Base-by-base conservation (phyloP, 2,329 filamentous ascomycete genomes). In the Hypoxylon sp. region DNA sequence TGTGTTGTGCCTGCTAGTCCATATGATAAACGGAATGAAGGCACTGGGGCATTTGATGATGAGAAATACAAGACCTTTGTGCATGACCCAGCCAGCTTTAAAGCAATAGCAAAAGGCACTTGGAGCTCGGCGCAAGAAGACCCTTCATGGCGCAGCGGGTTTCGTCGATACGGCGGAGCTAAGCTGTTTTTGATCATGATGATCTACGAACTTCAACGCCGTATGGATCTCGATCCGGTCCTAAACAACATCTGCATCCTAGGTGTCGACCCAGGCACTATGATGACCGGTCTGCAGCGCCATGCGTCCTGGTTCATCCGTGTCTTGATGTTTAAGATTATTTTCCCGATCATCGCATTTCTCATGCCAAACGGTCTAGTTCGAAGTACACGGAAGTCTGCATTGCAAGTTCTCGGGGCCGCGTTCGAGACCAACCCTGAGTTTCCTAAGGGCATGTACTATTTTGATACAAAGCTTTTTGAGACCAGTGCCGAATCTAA, bases 151-250 rank as follows among this genome's bases (percentile, higher is more conserved):
- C 66, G 74, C 3, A 66, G 73, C 33, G 80, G 79, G 9, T 77
- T 70, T 60, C 75, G 80, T 19, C 76, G 81, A 29, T 82, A 82
- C 55, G 81, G 79, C 8, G 80, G 79, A n/a, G 75, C 77, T 37
- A 82, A 81, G 65, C 74, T 82, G 6, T 82, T 76, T 67, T 72
- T 67, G 17, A 72, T 82, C 10, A 81, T 81, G 78, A 74, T 82
- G 71, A 70, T 75, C 74, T 76, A 80, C 55, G 80, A 82, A 63
- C 72, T 82, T 6, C 78, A 75, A 44, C 63, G 54, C 10, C 79
- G 81, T n/a, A 67, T 82, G 1, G 73, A 72, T 39, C 62, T 52
- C n/a, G 80, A 82, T 55, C 78, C 78, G 33, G 58, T 62, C 4
- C 72, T 82, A 5, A 77, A 70, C 42, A 76, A 78, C 13, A 76